Evolutionary conservation across 2,329 filamentous ascomycete genomes (phyloP), one percentile per base, ranked within the genome.

Genomic region (Lachnellula cervina): DNA sequence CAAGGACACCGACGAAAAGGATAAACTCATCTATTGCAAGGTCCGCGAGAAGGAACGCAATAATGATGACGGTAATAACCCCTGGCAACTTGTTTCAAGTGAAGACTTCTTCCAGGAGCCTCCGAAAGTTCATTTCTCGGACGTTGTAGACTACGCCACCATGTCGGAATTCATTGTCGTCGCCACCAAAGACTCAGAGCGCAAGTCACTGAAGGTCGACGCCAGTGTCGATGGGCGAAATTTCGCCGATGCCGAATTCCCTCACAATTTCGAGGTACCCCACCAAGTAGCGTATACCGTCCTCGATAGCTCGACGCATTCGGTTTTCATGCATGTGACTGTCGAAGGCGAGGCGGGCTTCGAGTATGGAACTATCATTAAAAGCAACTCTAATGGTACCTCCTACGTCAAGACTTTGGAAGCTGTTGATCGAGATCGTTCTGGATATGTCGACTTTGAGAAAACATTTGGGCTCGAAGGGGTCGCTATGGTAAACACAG

Each of bases 361-460:
- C 50, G 82, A 88, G 57, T 91, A 89, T 65, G 94, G 94, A 38
- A 87, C 88, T 23, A 90, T 99, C 64, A 84, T 99, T 73, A 99
- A 97, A 81, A 97, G 91, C 69, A 99, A 99, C 76, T 97, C 91
- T 66, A 97, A 99, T 69, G 94, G 94, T 52, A 99, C 94, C 0
- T 94, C 89, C 1, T 99, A 97, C 67, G 89, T 96, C 13, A 76
- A 96, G 61, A 95, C 89, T 71, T 78, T 94, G 23, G 77, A 82
- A 49, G 83, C 83, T 19, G 90, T 97, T 68, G 97, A 97, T 72
- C 83, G 90, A 64, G 85, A 97, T 68, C 75, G 80, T 13, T 64
- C 70, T 2, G 91, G 86, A 44, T 97, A 86, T 67, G 93, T 96
- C 45, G 94, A 99, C 69, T 99, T 96, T 71, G 94, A 99, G 71